Percentiles rank a stretch among this genome's conserved stretches.
phyloP scores from a whole-genome alignment of 139 green algal genomes.

The Edaphochlamys debaryana region DNA sequence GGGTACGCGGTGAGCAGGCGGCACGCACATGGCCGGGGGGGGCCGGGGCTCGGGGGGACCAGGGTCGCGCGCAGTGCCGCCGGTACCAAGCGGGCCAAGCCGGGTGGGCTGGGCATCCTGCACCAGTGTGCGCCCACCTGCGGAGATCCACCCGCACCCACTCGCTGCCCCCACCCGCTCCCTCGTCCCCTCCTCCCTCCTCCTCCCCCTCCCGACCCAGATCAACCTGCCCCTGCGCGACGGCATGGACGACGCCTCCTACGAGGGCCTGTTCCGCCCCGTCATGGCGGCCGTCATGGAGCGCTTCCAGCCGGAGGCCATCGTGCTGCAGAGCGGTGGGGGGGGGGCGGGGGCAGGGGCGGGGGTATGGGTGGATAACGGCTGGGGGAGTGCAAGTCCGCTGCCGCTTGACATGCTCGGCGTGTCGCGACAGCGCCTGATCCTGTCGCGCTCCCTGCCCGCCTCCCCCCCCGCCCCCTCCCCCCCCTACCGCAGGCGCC shows the following conservation, averaged over 20 bases:
- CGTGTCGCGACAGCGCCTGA: too few species aligned
- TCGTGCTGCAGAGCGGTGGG: constrained; percentile 90
- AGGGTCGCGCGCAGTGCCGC: background rate
- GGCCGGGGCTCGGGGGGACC: background rate
- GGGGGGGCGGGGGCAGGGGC: too few species aligned
- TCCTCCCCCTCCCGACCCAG: background rate
- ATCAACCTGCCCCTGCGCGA: constrained; percentile 89
- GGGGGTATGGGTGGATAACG: background rate
- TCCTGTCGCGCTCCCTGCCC: background rate
- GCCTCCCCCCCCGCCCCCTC: background rate
- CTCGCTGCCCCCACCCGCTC: too few species aligned
- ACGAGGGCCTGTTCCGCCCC: constrained; percentile 83
- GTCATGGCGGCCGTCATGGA: constrained; percentile 87
- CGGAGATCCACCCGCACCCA: too few species aligned
- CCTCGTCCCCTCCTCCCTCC: too few species aligned
- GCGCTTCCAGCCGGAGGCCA: constrained; percentile 86
- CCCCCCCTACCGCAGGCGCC: constrained; percentile 59
- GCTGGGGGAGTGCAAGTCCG: background rate
- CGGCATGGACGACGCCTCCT: constrained; percentile 89
- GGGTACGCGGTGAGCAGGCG: constrained; percentile 59
- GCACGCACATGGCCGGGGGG: too few species aligned
- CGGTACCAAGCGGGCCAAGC: too few species aligned
- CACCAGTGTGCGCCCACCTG: too few species aligned
- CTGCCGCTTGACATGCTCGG: too few species aligned
- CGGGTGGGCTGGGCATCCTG: too few species aligned